phyloP scores from a whole-genome alignment of 2,329 filamentous ascomycete species.

The Nigrograna mackinnonii region DNA sequence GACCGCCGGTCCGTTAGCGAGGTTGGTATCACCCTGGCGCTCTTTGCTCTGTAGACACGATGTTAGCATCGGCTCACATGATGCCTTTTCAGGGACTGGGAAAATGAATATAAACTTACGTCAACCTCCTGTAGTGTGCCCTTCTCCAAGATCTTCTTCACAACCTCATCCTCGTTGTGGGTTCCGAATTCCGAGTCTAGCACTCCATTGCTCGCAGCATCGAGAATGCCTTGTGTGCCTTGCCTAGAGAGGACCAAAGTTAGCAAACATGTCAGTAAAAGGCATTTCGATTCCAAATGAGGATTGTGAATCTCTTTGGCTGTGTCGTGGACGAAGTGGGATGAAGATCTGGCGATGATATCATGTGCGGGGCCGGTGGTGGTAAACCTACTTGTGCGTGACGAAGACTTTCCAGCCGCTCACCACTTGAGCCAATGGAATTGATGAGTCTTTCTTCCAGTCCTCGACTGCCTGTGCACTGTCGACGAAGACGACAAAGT shows the following conservation, averaged over 20 bases:
- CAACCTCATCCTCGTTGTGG: conserved; percentile 74
- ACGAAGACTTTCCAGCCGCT: conserved; percentile 87
- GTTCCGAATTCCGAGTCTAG: conserved; percentile 91
- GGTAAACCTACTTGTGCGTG: conserved; percentile 76
- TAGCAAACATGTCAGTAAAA: background rate
- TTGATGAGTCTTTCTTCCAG: conserved; percentile 79
- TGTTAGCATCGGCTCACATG: conserved; percentile 6
- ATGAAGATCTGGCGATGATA: background rate
- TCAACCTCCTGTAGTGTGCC: conserved; percentile 55
- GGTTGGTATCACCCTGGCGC: conserved; percentile 48
- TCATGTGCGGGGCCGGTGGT: background rate
- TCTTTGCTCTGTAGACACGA: conserved; percentile 37
- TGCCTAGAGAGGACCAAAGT: conserved; percentile 60
- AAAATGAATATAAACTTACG: conserved; percentile 14
- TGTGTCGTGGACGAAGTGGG: background rate
- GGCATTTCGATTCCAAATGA: background rate
- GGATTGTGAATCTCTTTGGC: background rate
- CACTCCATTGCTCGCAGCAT: conserved; percentile 72
- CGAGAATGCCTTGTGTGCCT: conserved; percentile 78
- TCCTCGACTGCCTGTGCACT: conserved; percentile 68
- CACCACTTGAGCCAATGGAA: conserved; percentile 83
- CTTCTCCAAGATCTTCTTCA: conserved; percentile 78
- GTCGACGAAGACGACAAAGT: conserved; percentile 71
- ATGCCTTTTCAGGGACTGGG: conserved; percentile 1
- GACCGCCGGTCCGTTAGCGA: conserved; percentile 39